Evolutionary conservation across 257 asterid species (phyloP), one percentile per base, ranked within the genome.

Genomic region (Fraxinus excelsior): DNA sequence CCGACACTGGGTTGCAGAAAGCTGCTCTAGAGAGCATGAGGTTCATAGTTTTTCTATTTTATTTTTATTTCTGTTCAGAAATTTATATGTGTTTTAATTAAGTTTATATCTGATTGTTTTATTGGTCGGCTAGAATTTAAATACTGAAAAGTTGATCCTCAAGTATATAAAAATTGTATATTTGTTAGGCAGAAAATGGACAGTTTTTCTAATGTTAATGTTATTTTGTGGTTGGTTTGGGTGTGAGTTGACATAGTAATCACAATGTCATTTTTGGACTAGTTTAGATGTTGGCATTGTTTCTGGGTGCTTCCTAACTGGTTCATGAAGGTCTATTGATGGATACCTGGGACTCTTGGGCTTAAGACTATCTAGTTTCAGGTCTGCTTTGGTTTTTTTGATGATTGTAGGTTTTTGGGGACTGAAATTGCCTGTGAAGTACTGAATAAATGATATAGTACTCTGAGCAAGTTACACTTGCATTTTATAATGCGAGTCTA

Each of bases 11-110:
- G 29, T 73, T 96, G 83, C 98, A 93, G 90, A 91, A 91, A 83
- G 82, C 86, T 75, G 98, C 99, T 3, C 89, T 96, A 0, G 97
- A 96, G 84, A 88, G 92, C 88, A 93, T 96, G 98, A 87, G 97
- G 99, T 94, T 75, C 42, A 78, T 51, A 16, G 18, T 76, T 78
- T 73, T 28, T 21, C 3, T 23, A 31, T 62, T 11, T 78, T 73
- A 23, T 18, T 10, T 23, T 62, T 25, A 11, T 3, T 62, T 31
- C 34, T 25, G 34, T 62, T 62, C 68, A 10, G 68, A 26, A 13
- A 3, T 9, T 23, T 31, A 25, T 16, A 21, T 62, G 35, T 62
- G 7, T 53, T 34, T 21, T 11, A 28, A 1, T 34, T 32, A 35
- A 35, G 28, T 56, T 56, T 58, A 58, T 21, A 8, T 25, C 62